phyloP scores from a whole-genome alignment of 441 rosid species.

The Pelargonium australe region DNA sequence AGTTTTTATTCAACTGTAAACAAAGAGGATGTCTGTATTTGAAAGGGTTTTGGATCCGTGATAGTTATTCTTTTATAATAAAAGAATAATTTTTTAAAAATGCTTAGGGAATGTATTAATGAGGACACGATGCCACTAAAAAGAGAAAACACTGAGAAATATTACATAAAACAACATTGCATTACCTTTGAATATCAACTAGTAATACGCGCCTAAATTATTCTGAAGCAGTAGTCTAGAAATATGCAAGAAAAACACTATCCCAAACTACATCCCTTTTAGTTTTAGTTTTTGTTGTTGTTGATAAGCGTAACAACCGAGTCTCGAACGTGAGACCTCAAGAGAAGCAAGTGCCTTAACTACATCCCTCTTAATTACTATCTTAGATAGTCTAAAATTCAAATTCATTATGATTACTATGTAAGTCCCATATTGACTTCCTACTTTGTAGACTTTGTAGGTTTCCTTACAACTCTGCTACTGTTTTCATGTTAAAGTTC shows the following conservation, averaged over 20 bases:
- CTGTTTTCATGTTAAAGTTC: background rate
- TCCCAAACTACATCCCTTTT: background rate
- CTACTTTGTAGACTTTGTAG: background rate
- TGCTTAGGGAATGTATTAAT: background rate
- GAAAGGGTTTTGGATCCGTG: background rate
- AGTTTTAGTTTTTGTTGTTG: too few relatives aligned
- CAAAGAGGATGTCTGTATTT: constrained; percentile 1
- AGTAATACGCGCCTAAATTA: background rate
- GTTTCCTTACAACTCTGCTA: background rate
- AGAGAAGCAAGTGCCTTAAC: too few relatives aligned
- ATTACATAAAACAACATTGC: background rate
- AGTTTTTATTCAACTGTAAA: background rate
- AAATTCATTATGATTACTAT: too few relatives aligned
- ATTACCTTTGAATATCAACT: background rate
- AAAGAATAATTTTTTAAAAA: background rate
- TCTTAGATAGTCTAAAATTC: background rate
- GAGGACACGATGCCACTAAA: background rate
- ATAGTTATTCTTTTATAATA: background rate
- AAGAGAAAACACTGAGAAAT: background rate
- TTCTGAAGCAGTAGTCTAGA: background rate
- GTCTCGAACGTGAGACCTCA: too few relatives aligned
- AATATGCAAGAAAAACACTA: background rate
- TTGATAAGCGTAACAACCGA: too few relatives aligned
- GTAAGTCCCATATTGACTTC: background rate
- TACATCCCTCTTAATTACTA: background rate